Percentiles rank a stretch among this genome's conserved stretches.
These are phyloP conservation scores for Candida arabinofermentans DNA, from an alignment of 805 yeast genomes.

Conservation along the genomic window DNA sequence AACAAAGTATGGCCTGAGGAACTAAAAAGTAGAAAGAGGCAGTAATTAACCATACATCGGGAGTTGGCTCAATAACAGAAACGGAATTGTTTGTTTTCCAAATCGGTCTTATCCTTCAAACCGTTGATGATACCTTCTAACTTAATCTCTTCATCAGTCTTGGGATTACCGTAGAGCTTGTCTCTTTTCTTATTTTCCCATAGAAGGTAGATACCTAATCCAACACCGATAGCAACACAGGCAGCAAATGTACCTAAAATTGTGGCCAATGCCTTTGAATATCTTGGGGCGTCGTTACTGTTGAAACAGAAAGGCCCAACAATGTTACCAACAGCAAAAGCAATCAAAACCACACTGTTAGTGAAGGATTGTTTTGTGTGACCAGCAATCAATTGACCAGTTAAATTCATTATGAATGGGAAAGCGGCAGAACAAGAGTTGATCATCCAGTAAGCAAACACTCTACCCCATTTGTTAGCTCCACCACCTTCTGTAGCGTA, in stretches of 20 bases:
- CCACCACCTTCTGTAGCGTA: constrained; percentile 23
- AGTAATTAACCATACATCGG: too few relatives aligned
- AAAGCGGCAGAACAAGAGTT: constrained; percentile 25
- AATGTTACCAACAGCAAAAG: constrained; percentile 51
- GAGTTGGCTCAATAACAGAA: constrained; percentile 11
- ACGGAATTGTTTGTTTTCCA: constrained; percentile 26
- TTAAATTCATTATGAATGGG: constrained; percentile 25
- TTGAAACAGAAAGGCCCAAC: constrained; percentile 50
- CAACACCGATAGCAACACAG: constrained; percentile 28
- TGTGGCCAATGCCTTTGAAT: constrained; percentile 37
- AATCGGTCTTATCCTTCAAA: constrained; percentile 30
- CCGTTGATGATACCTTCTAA: constrained; percentile 30
- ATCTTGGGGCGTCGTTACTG: constrained; percentile 40
- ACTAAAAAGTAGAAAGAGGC: neutral
- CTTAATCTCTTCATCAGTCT: constrained; percentile 22
- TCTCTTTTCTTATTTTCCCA: constrained; percentile 42
- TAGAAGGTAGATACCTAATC: constrained; percentile 27
- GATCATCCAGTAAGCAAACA: constrained; percentile 31
- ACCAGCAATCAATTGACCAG: constrained; percentile 41
- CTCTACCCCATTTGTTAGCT: constrained; percentile 28
- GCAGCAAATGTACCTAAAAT: constrained; percentile 37
- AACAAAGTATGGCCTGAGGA: too few relatives aligned
- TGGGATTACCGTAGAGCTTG: constrained; percentile 23
- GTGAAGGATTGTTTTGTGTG: constrained; percentile 47
- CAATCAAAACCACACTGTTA: constrained; percentile 40